Evolutionary conservation across 2,329 filamentous ascomycete genomes (phyloP).

Genomic region (Beauveria brongniartii): DNA sequence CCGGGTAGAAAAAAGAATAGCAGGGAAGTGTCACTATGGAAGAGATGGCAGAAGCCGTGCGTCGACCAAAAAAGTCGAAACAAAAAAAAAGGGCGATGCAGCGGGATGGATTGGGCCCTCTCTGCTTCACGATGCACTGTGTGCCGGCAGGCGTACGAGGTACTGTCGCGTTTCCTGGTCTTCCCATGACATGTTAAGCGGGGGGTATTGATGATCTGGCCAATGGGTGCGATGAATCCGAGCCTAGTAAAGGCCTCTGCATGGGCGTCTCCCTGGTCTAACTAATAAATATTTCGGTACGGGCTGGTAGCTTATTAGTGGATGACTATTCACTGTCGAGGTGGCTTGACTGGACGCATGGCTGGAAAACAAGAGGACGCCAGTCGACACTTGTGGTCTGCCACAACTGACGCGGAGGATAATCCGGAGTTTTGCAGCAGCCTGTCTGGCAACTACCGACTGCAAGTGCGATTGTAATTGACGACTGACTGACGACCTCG

Average conservation of each 20-base stretch:
- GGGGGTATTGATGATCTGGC: conserved; percentile 20
- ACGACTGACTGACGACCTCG: too few relatives aligned
- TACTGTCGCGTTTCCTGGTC: conserved; percentile 18
- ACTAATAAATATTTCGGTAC: too few relatives aligned
- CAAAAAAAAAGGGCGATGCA: conserved; percentile 8
- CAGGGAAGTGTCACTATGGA: background rate
- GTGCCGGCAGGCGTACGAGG: too few relatives aligned
- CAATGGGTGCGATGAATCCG: conserved; percentile 23
- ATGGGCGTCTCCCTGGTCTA: background rate
- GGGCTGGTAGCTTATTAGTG: too few relatives aligned
- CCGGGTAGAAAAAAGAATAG: background rate
- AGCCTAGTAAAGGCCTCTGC: conserved; percentile 1
- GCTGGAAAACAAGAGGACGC: background rate
- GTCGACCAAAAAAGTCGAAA: background rate
- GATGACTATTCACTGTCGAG: too few relatives aligned
- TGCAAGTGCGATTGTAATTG: too few relatives aligned
- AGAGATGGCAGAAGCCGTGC: background rate
- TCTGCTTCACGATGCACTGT: background rate
- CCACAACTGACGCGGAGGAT: background rate
- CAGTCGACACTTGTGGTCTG: too few relatives aligned
- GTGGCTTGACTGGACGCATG: too few relatives aligned
- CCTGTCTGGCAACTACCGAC: background rate
- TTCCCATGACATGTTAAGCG: conserved; percentile 32
- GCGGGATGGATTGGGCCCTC: background rate
- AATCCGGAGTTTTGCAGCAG: background rate